Base-by-base conservation (phyloP, 306 rosid species). In the Cucurbita moschata region DNA sequence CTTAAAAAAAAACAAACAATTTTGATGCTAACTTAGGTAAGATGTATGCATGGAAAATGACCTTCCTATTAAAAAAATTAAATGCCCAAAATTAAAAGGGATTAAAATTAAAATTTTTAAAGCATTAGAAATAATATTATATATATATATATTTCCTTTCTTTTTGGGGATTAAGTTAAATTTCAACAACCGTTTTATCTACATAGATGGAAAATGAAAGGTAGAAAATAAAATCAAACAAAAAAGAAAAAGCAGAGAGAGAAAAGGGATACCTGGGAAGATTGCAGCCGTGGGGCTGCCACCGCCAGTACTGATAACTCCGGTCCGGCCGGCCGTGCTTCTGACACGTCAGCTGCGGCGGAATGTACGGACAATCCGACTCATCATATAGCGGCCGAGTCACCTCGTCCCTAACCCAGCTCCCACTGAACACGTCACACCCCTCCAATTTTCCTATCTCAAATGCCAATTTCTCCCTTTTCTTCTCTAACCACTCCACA, bases 311-410 rank as follows among this genome's bases (percentile, higher is more conserved):
- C 73, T 82, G 96, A 47, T 87, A 91, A 10, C 78, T 88, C 80
- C 64, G 86, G 12, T 94, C 97, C 0, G 97, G 97, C 7, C 99
- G 86, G 8, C 97, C 99, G 8, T 88, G 97, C 58, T 85, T 77
- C 66, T 86, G 94, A 77, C 99, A 94, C 10, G 97, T 94, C 79
- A 94, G 75, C 77, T 91, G 99, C 0, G 99, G 99, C 68, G 91
- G 99, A 26, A 94, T 94, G 84, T 94, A 94, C 47, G 99, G 99
- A 83, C 99, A 94, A 0, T 91, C 99, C 18, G 92, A 85, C 80
- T 94, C 99, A 74, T 91, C 87, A 69, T 94, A 94, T 18, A 85
- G 80, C 9, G 99, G 96, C 13, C 91, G 74, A 71, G 10, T 83
- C 74, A 73, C 74, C 84, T 89, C 92, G 80, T 94, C 99, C 72